Evolutionary conservation across 768 basidiomycete genomes (phyloP).

Genomic region (Pilatotrama ljubarskyi): DNA sequence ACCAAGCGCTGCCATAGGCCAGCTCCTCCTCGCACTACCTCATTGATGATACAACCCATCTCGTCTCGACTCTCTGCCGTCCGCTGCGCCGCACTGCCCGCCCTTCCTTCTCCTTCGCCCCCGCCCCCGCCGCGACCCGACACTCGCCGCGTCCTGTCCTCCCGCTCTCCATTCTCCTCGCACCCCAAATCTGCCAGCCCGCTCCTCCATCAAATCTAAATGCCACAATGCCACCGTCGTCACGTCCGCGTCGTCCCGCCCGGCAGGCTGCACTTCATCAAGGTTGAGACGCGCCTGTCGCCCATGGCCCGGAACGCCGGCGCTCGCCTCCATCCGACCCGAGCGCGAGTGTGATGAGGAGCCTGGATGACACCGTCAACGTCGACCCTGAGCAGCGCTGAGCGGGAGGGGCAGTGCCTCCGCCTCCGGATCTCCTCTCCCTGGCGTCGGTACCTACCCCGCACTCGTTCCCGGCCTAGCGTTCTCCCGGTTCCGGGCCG

Average conservation of each 20-base stretch:
- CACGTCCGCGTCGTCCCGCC: background rate
- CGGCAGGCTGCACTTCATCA: background rate
- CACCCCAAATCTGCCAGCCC: constrained; percentile 5
- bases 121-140: background rate
- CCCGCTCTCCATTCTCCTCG: background rate
- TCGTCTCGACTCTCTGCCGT: background rate
- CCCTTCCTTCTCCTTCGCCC: too few species aligned
- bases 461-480: background rate
- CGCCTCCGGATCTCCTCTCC: too few species aligned
- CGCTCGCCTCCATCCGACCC: background rate
- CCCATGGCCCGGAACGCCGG: background rate
- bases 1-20: background rate
- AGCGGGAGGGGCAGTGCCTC: too few species aligned
- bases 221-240: constrained; percentile 16
- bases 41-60: background rate
- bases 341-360: background rate
- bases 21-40: background rate
- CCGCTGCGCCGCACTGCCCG: background rate
- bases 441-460: background rate
- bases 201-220: background rate
- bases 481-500: background rate
- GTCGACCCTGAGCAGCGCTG: too few species aligned
- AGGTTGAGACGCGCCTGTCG: too few species aligned
- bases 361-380: too few species aligned
- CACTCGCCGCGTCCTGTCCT: background rate